Base-by-base conservation (phyloP, 208 protist genomes). In the Vickermania spadyakhi region DNA sequence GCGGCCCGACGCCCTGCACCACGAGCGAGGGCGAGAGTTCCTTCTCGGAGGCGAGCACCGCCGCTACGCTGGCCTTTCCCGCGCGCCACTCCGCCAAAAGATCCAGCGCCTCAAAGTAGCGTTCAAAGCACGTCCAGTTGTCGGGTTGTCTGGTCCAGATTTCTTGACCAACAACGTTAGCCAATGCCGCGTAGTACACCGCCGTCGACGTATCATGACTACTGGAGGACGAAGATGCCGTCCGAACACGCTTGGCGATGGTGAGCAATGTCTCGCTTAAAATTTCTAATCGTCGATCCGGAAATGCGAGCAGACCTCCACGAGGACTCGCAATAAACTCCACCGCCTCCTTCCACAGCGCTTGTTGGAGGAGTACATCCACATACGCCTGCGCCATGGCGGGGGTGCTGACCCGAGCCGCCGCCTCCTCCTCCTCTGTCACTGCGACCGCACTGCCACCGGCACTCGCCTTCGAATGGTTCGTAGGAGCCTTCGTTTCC, bases 331-430 rank as follows among this genome's bases (percentile, higher is more conserved):
- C 73, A 23, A 94, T 66, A 55, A 89, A 91, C 1, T 41, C 49
- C n/a, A 87, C 64, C 31, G 82, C 82, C 28, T 86, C 67, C 0
- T 21, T 57, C 67, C 79, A 79, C 23, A 77, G 66, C 29, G 68
- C 67, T 64, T 94, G 88, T 63, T 87, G 80, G 4, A 73, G 62
- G 7, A 94, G 72, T 36, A 89, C 63, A 53, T 94, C 84, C 4
- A 94, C 73, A 63, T 89, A 94, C 27, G 79, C 83, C 41, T 77
- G 73, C 57, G 77, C 77, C 3, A 83, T 89, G 4, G 81, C 78
- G 2, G 84, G 75, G 11, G 36, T 45, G 36, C 36, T 45, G 11
- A 45, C 36, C 23, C 70, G 66, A 2, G 77, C 57, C 23, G 74
- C 60, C 1, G 84, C 84, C 56, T 81, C 83, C 30, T 86, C 79